These are phyloP conservation scores for Rhodotorula sp. DNA, from an alignment of 1,284 basidiomycete species.

Conservation along the genomic window DNA sequence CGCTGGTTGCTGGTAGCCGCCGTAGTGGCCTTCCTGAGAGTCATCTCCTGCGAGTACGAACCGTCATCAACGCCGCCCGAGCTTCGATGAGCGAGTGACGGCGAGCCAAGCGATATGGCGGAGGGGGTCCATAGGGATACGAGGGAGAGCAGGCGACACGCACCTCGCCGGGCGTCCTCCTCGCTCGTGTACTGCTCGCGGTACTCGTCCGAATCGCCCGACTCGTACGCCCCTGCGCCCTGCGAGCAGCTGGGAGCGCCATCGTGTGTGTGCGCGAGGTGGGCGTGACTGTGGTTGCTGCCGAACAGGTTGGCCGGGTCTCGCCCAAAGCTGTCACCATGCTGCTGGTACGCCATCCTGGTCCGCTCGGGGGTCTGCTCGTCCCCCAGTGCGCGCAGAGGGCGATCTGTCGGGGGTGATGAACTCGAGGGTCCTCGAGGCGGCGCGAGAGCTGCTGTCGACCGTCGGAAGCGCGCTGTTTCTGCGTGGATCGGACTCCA, in stretches of 20 bases:
- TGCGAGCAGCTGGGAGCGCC: not conserved
- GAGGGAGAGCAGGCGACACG: not conserved
- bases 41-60: slow-evolving; percentile 2
- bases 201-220: slow-evolving; percentile 30
- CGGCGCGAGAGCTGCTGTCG: slow-evolving; percentile 52
- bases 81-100: not conserved
- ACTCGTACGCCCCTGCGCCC: slow-evolving; percentile 13
- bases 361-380: not conserved
- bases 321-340: slow-evolving; percentile 7
- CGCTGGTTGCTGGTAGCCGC: slow-evolving; percentile 23
- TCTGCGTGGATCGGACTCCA: no score
- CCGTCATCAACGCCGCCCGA: not conserved
- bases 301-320: slow-evolving; percentile 31
- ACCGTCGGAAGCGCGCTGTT: slow-evolving; percentile 56
- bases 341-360: slow-evolving; percentile 27
- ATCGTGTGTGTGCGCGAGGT: not conserved
- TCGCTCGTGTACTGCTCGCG: slow-evolving; percentile 32
- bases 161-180: slow-evolving; percentile 22
- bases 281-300: slow-evolving; percentile 19
- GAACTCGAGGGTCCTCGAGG: not conserved
- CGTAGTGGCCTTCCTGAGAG: slow-evolving; percentile 23
- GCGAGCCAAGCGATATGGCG: not conserved
- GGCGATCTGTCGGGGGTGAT: not conserved
- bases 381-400: no score
- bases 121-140: not conserved